A percentile compares a stretch with the other conserved stretches of the same genome.
phyloP scores from a whole-genome alignment of 2,329 filamentous ascomycete genomes.

The Ophiocordyceps australis region DNA sequence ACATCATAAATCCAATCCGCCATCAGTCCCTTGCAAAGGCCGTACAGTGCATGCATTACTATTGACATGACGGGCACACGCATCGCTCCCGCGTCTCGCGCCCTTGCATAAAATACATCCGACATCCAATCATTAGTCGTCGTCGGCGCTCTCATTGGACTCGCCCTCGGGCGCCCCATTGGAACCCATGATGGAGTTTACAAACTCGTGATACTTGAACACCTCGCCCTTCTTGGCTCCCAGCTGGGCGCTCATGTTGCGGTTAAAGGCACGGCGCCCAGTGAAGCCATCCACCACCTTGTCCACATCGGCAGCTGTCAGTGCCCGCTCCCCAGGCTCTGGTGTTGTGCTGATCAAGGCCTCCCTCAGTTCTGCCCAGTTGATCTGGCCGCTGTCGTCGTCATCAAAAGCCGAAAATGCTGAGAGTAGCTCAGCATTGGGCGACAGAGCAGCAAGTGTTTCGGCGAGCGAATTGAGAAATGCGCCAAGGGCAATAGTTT shows the following conservation, averaged over 20 bases:
- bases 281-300: conserved; percentile 77
- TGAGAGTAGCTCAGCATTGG: conserved; percentile 62
- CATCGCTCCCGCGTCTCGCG: no score
- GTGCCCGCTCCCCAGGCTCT: conserved; percentile 45
- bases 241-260: conserved; percentile 31
- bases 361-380: conserved; percentile 64
- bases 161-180: conserved; percentile 15
- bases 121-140: conserved; percentile 1
- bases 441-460: conserved; percentile 56
- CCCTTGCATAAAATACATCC: no score
- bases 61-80: no score
- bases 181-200: conserved; percentile 46
- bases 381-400: conserved; percentile 85
- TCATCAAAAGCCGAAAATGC: conserved; percentile 93
- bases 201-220: conserved; percentile 88
- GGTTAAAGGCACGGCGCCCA: conserved; percentile 66
- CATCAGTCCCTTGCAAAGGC: no score
- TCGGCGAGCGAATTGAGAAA: conserved; percentile 73
- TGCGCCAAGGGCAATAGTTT: conserved; percentile 64
- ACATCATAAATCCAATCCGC: no score
- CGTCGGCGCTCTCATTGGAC: conserved; percentile 11
- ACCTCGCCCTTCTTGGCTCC: conserved; percentile 59
- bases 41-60: no score
- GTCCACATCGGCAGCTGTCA: conserved; percentile 64
- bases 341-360: conserved; percentile 69